phyloP scores from a whole-genome alignment of 2,329 filamentous ascomycete species.

The Fusarium staphyleae region DNA sequence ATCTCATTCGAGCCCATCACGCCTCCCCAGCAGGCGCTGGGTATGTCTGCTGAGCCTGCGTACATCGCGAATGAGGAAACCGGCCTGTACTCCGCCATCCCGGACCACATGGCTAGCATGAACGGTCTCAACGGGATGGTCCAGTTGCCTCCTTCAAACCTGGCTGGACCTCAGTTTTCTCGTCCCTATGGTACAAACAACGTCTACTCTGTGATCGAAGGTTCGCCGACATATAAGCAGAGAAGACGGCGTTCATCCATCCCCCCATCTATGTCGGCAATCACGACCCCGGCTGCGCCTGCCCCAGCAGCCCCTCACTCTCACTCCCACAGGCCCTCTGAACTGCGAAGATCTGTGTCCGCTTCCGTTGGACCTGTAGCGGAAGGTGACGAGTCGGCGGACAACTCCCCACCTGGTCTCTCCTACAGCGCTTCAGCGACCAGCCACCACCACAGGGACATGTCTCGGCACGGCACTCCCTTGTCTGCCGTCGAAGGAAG shows the following conservation, averaged over 20 bases:
- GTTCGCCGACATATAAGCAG: constrained; percentile 98
- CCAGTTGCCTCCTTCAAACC: constrained; percentile 85
- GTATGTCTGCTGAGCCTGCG: constrained; percentile 84
- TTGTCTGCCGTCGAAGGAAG: constrained; percentile 84
- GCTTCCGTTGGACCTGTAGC: constrained; percentile 82
- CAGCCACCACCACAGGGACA: constrained; percentile 76
- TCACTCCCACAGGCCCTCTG: constrained; percentile 83
- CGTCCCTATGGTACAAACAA: constrained; percentile 76
- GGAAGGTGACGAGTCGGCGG: constrained; percentile 79
- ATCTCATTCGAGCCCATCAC: constrained; percentile 97
- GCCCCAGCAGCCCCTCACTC: constrained; percentile 71
- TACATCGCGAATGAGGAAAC: constrained; percentile 99
- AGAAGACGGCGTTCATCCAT: constrained; percentile 92
- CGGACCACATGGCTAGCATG: constrained; percentile 78
- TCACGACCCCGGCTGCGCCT: constrained; percentile 71
- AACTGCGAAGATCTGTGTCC: constrained; percentile 89
- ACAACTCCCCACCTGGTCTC: constrained; percentile 80
- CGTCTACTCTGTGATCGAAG: constrained; percentile 95
- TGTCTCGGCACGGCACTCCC: constrained; percentile 92
- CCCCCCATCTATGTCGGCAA: constrained; percentile 75
- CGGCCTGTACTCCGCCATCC: constrained; percentile 92
- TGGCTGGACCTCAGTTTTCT: constrained; percentile 80
- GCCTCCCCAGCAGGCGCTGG: constrained; percentile 87
- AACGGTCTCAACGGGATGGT: constrained; percentile 86
- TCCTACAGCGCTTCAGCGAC: constrained; percentile 73